Evolutionary conservation across 2,329 filamentous ascomycete species (phyloP), one percentile per base, ranked within the genome.

Genomic region (Phyllosticta citriasiana): DNA sequence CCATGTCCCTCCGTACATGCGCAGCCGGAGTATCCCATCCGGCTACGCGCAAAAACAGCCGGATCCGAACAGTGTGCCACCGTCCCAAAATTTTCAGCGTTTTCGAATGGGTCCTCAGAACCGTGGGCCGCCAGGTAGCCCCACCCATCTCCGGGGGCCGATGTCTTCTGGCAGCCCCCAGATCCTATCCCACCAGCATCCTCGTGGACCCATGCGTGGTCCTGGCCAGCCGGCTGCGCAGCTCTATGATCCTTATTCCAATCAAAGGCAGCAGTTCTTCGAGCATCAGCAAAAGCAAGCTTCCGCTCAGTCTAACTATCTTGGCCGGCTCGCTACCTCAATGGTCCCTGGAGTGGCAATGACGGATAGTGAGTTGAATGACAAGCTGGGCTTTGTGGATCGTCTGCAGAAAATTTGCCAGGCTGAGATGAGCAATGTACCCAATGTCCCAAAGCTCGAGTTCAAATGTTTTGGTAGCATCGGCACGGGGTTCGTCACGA

Each of bases 401-500:
- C 76, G 76, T 26, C 81, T 95, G 16, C 86, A 93, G 70, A 66
- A 73, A 8, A 80, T 89, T 24, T 88, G 88, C 64, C 82, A 81
- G 58, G 72, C 82, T 58, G 81, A 82, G 1, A 75, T 80, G 16
- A 69, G 80, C 25, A 40, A 33, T 16, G 24, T 62, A 10, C 51
- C 55, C 3, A 69, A 76, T 14, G 67, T 73, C 33, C 65, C 64
- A 9, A 82, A 82, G 57, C 81, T 93, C n/a, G 79, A 84, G 59
- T 78, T 95, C 14, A 84, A 84, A 66, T 90, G 87, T 68, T 95
- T 94, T 69, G 91, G 91, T 4, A 95, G 91, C 70, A 79, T 95
- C 55, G 83, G 84, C 22, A 92, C 91, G 12, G 91, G 91, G 0
- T 96, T 96, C 74, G 92, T 89, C 3, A 91, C 89, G 10, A 88